phyloP scores from a whole-genome alignment of 352 stramenopile genomes.

The Phytophthora kernoviae region DNA sequence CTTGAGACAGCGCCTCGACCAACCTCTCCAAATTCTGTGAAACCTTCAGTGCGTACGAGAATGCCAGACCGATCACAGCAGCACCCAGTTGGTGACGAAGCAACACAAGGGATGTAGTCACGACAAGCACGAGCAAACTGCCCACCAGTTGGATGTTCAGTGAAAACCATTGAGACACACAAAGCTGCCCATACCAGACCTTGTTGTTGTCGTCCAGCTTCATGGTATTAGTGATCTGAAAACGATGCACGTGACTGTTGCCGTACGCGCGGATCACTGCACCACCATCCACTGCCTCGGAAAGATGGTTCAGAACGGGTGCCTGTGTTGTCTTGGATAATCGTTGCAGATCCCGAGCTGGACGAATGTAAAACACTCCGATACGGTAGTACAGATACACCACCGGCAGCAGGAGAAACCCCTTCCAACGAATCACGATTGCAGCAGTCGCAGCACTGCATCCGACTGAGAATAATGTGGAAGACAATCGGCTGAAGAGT shows the following conservation, averaged over 20 bases:
- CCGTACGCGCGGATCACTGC: conserved; percentile 65
- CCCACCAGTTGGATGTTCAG: conserved; percentile 76
- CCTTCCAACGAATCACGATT: conserved; percentile 82
- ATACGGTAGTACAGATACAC: conserved; percentile 78
- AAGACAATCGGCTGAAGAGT: conserved; percentile 52
- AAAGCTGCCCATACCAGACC: conserved; percentile 42
- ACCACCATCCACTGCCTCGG: conserved; percentile 56
- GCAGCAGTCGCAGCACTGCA: conserved; percentile 82
- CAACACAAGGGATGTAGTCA: conserved; percentile 54
- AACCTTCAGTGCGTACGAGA: conserved; percentile 92
- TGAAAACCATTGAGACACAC: conserved; percentile 53
- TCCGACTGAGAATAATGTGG: conserved; percentile 73
- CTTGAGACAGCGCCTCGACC: conserved; percentile 64
- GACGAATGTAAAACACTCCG: conserved; percentile 47
- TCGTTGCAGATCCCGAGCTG: conserved; percentile 59
- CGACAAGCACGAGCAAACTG: conserved; percentile 87
- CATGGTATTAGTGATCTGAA: conserved; percentile 36
- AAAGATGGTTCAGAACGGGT: conserved; percentile 56
- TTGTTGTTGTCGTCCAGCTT: conserved; percentile 52
- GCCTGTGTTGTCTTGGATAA: conserved; percentile 52
- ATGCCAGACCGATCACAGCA: conserved; percentile 82
- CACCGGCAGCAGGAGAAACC: conserved; percentile 85
- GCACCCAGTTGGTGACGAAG: conserved; percentile 44
- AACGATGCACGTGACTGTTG: conserved; percentile 38
- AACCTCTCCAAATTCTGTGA: conserved; percentile 79